phyloP scores from a whole-genome alignment of 768 basidiomycete genomes.

The Clitopilus hobsonii region DNA sequence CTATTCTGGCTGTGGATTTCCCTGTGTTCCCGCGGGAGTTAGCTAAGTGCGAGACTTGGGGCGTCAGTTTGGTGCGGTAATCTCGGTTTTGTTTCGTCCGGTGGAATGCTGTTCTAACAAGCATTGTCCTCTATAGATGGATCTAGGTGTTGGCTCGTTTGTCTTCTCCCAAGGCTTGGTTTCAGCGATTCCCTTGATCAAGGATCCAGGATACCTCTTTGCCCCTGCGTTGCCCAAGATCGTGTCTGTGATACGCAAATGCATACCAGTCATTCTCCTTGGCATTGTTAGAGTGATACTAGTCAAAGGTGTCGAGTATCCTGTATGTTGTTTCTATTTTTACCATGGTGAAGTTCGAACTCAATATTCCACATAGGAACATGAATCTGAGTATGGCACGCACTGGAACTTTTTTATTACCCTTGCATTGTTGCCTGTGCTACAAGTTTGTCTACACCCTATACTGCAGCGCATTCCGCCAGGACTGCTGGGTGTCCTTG shows the following conservation, averaged over 20 bases:
- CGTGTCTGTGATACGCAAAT: constrained; percentile 45
- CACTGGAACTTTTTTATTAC: constrained; percentile 99
- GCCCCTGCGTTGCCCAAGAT: constrained; percentile 50
- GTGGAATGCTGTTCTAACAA: background rate
- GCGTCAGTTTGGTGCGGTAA: constrained; percentile 81
- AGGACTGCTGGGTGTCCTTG: constrained; percentile 54
- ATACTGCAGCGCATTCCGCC: constrained; percentile 53
- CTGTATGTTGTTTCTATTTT: constrained; percentile 44
- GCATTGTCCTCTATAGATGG: constrained; percentile 64
- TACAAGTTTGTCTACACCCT: constrained; percentile 68
- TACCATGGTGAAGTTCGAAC: background rate
- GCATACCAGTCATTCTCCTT: constrained; percentile 61
- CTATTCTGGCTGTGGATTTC: constrained; percentile 96
- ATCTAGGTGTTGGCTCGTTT: constrained; percentile 94
- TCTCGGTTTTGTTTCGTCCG: background rate
- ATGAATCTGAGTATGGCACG: constrained; percentile 90
- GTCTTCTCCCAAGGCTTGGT: constrained; percentile 94
- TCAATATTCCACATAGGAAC: constrained; percentile 51
- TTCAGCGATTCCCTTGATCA: constrained; percentile 79
- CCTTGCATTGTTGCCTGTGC: constrained; percentile 70
- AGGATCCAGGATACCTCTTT: constrained; percentile 49
- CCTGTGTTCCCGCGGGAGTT: constrained; percentile 82
- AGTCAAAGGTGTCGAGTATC: constrained; percentile 93
- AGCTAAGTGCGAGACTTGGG: constrained; percentile 92
- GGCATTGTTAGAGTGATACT: constrained; percentile 76